Base-by-base conservation (phyloP, 306 rosid species). In the Oxytropis ochrocephala region DNA sequence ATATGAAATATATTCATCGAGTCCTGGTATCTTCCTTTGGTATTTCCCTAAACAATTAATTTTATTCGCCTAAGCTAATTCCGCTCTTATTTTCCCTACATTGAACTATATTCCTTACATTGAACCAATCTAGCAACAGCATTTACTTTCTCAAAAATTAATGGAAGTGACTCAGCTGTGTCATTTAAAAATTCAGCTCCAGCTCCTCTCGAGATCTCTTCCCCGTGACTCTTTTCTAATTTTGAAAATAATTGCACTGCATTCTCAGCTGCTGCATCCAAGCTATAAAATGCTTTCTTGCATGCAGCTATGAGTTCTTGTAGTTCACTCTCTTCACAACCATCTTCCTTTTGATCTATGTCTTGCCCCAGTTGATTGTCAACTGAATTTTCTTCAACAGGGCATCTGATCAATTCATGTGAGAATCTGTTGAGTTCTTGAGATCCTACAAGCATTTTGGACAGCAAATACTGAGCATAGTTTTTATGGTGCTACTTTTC, bases 211-310 rank as follows among this genome's bases (percentile, higher is more conserved):
- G 68, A 66, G 43, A 64, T 21, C 44, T 79, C 83, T 68, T 82
- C 80, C n/a, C 80, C 52, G 7, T 65, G 74, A 64, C 47, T 16
- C 13, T 16, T 41, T 55, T 51, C 80, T 30, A 87, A 65, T 56
- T 64, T 71, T 46, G 74, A 72, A 79, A 83, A 68, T 42, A 74
- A 69, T 60, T 54, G 77, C 69, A 74, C 12, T 8, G 75, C 80
- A 52, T 49, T 81, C 73, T 85, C 87, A 11, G 90, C 86, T 58
- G 87, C 90, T 11, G 75, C 74, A 79, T 83, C 79, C 82, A 85
- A 77, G 29, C 79, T 74, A 30, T 67, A 67, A 44, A 87, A 47
- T 62, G 83, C 93, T 81, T 85, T 80, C 73, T 77, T 83, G 85
- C 86, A 85, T 10, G 79, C 64, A 59, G 54, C 63, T 62, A 82